Evolutionary conservation across 148 eudicot genomes (phyloP).

Genomic region (Rhododendron ferrugineum): DNA sequence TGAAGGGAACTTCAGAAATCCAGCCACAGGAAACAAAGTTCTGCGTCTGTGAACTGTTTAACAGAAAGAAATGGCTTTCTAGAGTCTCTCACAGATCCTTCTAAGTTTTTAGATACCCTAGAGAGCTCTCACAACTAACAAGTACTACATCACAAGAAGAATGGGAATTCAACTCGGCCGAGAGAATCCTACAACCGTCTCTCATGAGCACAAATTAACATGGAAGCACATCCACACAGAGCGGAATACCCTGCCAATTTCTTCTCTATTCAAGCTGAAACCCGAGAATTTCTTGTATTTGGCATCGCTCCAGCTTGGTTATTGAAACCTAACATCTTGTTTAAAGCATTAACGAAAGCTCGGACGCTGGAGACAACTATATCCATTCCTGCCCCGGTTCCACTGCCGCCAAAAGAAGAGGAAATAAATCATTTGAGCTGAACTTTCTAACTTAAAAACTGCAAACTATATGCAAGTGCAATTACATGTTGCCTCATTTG

Average conservation of each 20-base stretch:
- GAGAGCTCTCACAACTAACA: no score
- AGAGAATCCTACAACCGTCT: neutral
- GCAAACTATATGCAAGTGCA: neutral
- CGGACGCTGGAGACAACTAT: constrained; percentile 86
- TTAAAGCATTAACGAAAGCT: constrained; percentile 80
- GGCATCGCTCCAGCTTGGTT: constrained; percentile 23
- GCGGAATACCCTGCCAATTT: neutral
- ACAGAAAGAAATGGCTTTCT: no score
- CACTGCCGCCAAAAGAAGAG: constrained; percentile 39
- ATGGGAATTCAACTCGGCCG: no score
- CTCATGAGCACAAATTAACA: neutral
- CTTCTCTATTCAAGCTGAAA: constrained; percentile 10
- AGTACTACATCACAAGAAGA: no score
- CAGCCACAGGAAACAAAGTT: no score
- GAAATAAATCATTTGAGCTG: neutral
- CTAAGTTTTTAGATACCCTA: no score
- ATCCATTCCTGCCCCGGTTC: constrained; percentile 87
- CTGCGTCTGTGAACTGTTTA: no score
- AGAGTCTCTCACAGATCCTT: no score
- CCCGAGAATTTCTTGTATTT: constrained; percentile 21
- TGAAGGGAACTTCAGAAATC: no score
- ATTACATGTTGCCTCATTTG: neutral
- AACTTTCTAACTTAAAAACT: neutral
- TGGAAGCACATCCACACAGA: neutral
- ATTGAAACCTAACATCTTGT: constrained; percentile 74